phyloP scores from a whole-genome alignment of 768 basidiomycete species.

The Hericium coralloides region DNA sequence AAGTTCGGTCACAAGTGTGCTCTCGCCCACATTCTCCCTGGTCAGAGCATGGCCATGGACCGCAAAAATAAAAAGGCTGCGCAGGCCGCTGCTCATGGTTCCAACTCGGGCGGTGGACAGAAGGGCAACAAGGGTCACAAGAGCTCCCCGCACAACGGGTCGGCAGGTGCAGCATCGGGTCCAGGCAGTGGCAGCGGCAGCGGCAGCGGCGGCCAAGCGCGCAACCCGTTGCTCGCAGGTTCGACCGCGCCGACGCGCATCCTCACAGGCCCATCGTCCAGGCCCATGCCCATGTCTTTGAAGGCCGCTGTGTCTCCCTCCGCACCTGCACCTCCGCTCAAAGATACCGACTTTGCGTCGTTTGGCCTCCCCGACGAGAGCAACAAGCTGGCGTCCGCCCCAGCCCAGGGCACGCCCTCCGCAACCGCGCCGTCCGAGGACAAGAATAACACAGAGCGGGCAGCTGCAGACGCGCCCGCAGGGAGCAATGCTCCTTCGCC shows the following conservation, averaged over 20 bases:
- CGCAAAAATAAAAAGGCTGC: conserved; percentile 95
- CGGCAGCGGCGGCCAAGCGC: conserved; percentile 30
- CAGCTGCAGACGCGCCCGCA: conserved; percentile 3
- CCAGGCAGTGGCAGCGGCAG: conserved; percentile 7
- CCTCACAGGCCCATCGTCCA: conserved; percentile 35
- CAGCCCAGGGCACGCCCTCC: conserved; percentile 26
- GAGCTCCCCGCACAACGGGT: conserved; percentile 25
- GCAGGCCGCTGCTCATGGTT: conserved; percentile 45
- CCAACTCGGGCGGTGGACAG: conserved; percentile 19
- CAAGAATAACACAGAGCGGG: conserved; percentile 1
- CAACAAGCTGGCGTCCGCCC: conserved; percentile 36
- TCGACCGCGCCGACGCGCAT: conserved; percentile 62
- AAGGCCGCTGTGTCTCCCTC: conserved; percentile 70
- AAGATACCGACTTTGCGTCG: conserved; percentile 66
- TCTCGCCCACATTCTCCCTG: conserved; percentile 88
- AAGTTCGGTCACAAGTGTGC: conserved; percentile 81
- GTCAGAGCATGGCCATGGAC: conserved; percentile 93
- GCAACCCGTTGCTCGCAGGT: conserved; percentile 37
- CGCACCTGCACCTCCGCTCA: conserved; percentile 69
- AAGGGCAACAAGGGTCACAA: conserved; percentile 27
- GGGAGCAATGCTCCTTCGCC: conserved; percentile 21
- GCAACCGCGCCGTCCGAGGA: conserved; percentile 7
- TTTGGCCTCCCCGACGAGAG: conserved; percentile 59
- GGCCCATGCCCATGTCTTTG: conserved; percentile 57
- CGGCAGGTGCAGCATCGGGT: conserved; percentile 7